These are phyloP conservation scores for Zygnema cylindricum DNA, from an alignment of 139 green algal species.

Conservation along the genomic window DNA sequence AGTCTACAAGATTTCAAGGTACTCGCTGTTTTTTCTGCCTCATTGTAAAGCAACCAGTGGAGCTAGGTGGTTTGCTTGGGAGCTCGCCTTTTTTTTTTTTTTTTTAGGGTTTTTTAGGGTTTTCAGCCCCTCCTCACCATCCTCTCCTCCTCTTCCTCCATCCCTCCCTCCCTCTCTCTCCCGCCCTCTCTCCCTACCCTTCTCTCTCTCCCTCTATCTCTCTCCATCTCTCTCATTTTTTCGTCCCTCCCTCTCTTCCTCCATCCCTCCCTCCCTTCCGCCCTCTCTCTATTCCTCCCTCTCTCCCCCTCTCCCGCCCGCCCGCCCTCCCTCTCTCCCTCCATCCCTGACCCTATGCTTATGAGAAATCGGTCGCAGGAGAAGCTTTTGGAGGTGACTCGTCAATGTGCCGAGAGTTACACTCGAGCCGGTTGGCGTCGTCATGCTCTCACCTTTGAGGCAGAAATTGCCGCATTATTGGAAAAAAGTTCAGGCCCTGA, in stretches of 20 bases:
- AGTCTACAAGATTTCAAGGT: constrained; percentile 39
- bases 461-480: constrained; percentile 34
- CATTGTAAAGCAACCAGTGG: too few relatives aligned
- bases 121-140: too few relatives aligned
- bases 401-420: not conserved
- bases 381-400: not conserved
- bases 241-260: not conserved
- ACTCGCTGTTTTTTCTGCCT: too few relatives aligned
- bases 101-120: too few relatives aligned
- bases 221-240: not conserved
- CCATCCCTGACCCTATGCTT: too few relatives aligned
- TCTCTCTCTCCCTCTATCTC: not conserved
- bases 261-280: not conserved
- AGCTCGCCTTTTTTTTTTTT: not conserved
- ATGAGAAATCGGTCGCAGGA: too few relatives aligned
- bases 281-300: not conserved
- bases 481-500: not conserved
- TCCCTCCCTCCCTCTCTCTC: not conserved
- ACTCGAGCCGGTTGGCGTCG: not conserved
- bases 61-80: too few relatives aligned
- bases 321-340: not conserved
- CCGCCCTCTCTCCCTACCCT: not conserved
- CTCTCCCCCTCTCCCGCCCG: not conserved
- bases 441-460: constrained; percentile 43
- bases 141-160: too few relatives aligned